Evolutionary conservation across 805 yeast species (phyloP), one percentile per base, ranked within the genome.

Genomic region (Clavispora phyllophila): DNA sequence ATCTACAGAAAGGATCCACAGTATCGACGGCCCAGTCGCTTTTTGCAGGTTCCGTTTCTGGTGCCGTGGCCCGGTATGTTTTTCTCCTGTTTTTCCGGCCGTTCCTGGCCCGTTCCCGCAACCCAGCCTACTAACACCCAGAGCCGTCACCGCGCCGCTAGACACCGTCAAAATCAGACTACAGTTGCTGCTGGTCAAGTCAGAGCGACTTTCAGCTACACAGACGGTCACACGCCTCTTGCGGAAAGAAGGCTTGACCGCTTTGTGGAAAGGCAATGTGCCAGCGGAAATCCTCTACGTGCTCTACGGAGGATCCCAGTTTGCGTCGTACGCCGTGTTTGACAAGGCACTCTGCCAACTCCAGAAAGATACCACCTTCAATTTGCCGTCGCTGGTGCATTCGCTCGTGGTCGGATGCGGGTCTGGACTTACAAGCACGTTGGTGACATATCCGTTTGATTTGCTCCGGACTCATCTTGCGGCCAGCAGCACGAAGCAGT

Each of bases 191-290:
- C 63, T 67, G 48, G 14, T 43, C n/a, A 40, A 39, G 13, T 28
- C 43, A 6, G 41, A 39, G 32, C 32, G 41, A 24, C 8, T 12
- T 14, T 12, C 52, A 9, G 73, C 77, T 3, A 25, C 53, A 3
- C 43, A 58, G 15, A 68, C 82, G 0, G 58, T 78, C 37, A 48
- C 46, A 12, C 60, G 67, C 1, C 73, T 88, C 1, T 48, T 74
- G 1, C 57, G 60, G 15, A 70, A 78, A 26, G 98, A 91, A 61
- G 95, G 96, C 1, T 33, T 82, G 0, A 46, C 61, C 12, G 91
- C 88, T 0, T 69, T 91, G n/a, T 93, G 98, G 98, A 90, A 89
- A 60, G 99, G 99, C 0, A 93, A 93, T 58, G 73, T 87, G 0
- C 96, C 99, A 0, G 99, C 98, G 0, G 88, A 88, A 49, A 61